Conservation (phyloP, 148 eudicot species). For the Heliamphora exappendiculata region DNA sequence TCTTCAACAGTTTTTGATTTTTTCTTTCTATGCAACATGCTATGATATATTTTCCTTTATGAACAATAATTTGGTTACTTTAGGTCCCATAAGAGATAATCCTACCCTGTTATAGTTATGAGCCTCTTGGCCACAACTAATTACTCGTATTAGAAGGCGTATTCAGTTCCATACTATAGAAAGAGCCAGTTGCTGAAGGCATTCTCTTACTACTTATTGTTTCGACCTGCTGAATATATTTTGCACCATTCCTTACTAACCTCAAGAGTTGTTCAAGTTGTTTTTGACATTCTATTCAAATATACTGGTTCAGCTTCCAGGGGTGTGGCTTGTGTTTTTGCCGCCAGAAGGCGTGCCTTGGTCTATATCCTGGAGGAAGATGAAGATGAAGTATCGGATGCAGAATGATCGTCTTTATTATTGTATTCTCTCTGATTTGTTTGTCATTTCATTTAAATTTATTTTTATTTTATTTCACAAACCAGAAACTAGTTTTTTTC, state of each 20-base stretch:
- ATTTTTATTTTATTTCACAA: neutral
- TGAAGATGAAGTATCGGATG: slow-evolving; percentile 84
- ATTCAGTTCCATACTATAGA: neutral
- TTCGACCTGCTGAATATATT: neutral
- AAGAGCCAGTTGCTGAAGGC: neutral
- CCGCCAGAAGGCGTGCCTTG: slow-evolving; percentile 86
- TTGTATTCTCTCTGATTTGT: neutral
- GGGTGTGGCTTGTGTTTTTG: slow-evolving; percentile 92
- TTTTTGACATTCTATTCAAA: slow-evolving; percentile 6
- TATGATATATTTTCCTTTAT: neutral
- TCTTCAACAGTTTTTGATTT: no score
- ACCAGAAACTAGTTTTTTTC: no score
- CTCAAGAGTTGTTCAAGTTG: neutral
- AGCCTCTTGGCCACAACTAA: neutral
- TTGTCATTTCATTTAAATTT: neutral
- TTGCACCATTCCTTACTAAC: neutral
- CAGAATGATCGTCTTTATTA: slow-evolving; percentile 35
- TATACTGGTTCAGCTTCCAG: slow-evolving; percentile 66
- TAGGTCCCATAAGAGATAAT: neutral
- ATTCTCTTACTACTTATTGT: neutral
- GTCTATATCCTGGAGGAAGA: slow-evolving; percentile 98
- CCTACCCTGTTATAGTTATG: neutral
- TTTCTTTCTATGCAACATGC: neutral
- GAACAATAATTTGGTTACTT: neutral
- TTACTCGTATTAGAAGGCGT: neutral